Conservation (phyloP, 225 moss, liverwort and hornwort species). For the Rhytidiadelphus loreus region DNA sequence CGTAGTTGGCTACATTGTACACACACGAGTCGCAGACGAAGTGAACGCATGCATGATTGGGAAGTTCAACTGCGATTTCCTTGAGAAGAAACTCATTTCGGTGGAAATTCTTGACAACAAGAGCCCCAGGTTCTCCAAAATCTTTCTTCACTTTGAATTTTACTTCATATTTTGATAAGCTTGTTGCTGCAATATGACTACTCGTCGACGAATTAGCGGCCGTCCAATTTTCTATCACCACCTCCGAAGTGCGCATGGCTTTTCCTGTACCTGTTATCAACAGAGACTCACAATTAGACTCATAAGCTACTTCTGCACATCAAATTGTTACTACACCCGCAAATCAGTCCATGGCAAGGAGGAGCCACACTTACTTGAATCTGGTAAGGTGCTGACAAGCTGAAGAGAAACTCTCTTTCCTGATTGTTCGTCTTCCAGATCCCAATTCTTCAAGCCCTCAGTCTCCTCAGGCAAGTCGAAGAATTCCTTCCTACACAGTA, state of each 20-base stretch:
- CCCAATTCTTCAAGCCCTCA: constrained; percentile 1
- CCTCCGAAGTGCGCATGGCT: constrained; percentile 11
- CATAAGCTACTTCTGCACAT: background rate
- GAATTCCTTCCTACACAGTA: constrained; percentile 31
- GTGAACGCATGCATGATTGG: constrained; percentile 11
- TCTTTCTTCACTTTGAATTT: constrained; percentile 33
- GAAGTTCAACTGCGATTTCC: constrained; percentile 26
- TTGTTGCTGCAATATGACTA: constrained; percentile 2
- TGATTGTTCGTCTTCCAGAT: constrained; percentile 30
- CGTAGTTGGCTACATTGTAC: constrained; percentile 30
- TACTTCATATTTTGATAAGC: constrained; percentile 17
- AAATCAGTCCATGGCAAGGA: background rate
- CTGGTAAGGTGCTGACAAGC: constrained; percentile 17
- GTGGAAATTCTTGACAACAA: constrained; percentile 49
- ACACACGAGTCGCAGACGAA: constrained; percentile 62
- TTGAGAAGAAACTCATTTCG: constrained; percentile 63
- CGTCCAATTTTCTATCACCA: constrained; percentile 33
- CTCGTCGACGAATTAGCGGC: background rate
- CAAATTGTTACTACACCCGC: background rate
- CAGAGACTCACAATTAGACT: background rate
- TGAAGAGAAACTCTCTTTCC: constrained; percentile 25
- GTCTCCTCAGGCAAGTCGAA: constrained; percentile 3
- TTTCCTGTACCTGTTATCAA: constrained; percentile 15
- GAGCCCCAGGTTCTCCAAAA: constrained; percentile 55
- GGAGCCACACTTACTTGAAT: constrained; percentile 10